Conservation (phyloP, 441 rosid species). For the Gossypium davidsonii region DNA sequence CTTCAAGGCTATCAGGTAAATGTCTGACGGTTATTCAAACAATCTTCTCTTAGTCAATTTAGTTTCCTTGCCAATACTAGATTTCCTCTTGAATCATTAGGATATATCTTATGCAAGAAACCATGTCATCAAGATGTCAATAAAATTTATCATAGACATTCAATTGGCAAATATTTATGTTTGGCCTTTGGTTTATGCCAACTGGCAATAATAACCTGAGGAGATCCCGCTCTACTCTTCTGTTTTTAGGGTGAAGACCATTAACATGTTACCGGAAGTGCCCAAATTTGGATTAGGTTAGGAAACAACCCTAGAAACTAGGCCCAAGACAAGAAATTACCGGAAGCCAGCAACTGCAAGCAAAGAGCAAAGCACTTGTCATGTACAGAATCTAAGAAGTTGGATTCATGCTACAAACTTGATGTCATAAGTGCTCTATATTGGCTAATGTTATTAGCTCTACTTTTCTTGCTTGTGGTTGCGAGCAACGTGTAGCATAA, state of each 20-base stretch:
- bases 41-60: not conserved
- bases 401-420: conserved; percentile 1
- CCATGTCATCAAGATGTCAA: not conserved
- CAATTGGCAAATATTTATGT: not conserved
- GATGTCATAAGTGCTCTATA: not conserved
- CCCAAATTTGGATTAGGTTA: not conserved
- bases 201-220: not conserved
- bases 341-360: not conserved
- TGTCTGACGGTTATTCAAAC: conserved; percentile 17
- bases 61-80: conserved; percentile 1
- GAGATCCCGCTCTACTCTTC: not conserved
- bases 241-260: not conserved
- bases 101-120: not conserved
- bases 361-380: conserved; percentile 5
- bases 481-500: not conserved
- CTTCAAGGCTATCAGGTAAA: conserved; percentile 90
- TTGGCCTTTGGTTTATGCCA: conserved; percentile 10
- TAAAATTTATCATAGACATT: not conserved
- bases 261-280: not conserved
- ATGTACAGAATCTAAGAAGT: not conserved
- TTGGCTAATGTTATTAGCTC: not conserved
- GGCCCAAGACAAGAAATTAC: not conserved
- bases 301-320: not conserved
- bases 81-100: not conserved
- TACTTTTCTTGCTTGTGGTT: not conserved